These are phyloP conservation scores for Myriangium duriaei DNA, from an alignment of 2,329 filamentous ascomycete species.

Conservation along the genomic window DNA sequence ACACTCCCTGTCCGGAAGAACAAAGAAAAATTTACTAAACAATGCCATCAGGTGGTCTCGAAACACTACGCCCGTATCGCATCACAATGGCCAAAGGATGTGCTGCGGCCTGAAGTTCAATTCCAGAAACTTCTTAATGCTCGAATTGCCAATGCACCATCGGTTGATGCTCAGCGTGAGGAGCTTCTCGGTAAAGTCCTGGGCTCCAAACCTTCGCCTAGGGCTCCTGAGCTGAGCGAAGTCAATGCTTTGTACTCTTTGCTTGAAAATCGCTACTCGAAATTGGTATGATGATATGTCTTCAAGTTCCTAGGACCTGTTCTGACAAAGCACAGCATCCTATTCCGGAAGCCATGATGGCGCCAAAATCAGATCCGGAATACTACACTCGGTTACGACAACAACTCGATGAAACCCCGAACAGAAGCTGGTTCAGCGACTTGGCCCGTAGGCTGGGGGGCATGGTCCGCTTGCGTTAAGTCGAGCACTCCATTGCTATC, in stretches of 20 bases:
- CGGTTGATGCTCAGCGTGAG: constrained; percentile 5
- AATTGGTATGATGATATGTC: constrained; percentile 19
- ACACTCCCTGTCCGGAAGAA: no score
- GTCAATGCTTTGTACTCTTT: constrained; percentile 48
- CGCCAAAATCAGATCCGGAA: constrained; percentile 37
- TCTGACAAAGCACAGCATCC: constrained; percentile 29
- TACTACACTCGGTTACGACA: constrained; percentile 41
- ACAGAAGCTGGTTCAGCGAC: constrained; percentile 33
- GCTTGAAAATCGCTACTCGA: constrained; percentile 46
- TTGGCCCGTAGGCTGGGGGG: constrained; percentile 35
- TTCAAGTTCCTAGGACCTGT: background rate
- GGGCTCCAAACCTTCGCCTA: background rate
- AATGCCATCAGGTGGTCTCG: constrained; percentile 23
- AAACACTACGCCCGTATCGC: constrained; percentile 40
- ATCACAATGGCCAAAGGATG: constrained; percentile 37
- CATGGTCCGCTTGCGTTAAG: constrained; percentile 33
- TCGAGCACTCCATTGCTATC: background rate
- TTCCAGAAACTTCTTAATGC: constrained; percentile 33
- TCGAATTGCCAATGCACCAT: constrained; percentile 25
- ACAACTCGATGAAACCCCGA: constrained; percentile 43
- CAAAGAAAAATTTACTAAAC: no score
- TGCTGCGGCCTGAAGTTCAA: constrained; percentile 35
- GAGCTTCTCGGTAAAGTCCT: constrained; percentile 10
- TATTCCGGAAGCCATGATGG: constrained; percentile 33
- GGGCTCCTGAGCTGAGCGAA: constrained; percentile 28